Evolutionary conservation across 2,329 filamentous ascomycete species (phyloP).

Genomic region (Ilyonectria destructans): DNA sequence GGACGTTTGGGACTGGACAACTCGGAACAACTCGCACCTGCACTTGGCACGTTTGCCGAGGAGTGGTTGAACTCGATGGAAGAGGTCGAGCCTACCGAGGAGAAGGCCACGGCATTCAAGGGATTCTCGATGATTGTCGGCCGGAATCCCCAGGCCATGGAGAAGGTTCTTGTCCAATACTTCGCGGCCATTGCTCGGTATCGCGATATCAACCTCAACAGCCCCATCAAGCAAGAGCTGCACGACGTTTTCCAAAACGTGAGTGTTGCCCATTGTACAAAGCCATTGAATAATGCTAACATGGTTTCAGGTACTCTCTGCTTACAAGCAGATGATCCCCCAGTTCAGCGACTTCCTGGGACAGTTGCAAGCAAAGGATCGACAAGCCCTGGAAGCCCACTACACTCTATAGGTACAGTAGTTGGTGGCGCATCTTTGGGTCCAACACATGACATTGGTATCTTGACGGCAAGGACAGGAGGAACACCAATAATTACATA

Average conservation of each 20-base stretch:
- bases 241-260: conserved; percentile 85
- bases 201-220: conserved; percentile 74
- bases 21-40: conserved; percentile 82
- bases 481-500: conserved; percentile 47
- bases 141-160: conserved; percentile 92
- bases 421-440: conserved; percentile 2
- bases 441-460: conserved; percentile 15
- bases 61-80: conserved; percentile 87
- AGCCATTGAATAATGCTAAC: conserved; percentile 21
- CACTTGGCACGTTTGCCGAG: conserved; percentile 84
- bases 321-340: conserved; percentile 74
- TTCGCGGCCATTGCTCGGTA: conserved; percentile 89
- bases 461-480: conserved; percentile 29
- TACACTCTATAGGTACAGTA: conserved; percentile 60
- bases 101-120: conserved; percentile 94
- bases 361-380: conserved; percentile 67
- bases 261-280: conserved; percentile 51
- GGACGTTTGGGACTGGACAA: conserved; percentile 89
- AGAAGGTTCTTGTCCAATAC: conserved; percentile 85
- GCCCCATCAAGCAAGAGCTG: conserved; percentile 75
- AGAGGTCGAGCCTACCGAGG: conserved; percentile 89
- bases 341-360: conserved; percentile 71
- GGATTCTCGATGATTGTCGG: conserved; percentile 90
- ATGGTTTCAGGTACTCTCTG: conserved; percentile 63
- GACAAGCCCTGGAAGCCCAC: conserved; percentile 63